Percentiles rank a stretch among this genome's conserved stretches.
Evolutionary conservation across 768 basidiomycete species (phyloP).

Genomic region (Strobilomyces echinocephalus): DNA sequence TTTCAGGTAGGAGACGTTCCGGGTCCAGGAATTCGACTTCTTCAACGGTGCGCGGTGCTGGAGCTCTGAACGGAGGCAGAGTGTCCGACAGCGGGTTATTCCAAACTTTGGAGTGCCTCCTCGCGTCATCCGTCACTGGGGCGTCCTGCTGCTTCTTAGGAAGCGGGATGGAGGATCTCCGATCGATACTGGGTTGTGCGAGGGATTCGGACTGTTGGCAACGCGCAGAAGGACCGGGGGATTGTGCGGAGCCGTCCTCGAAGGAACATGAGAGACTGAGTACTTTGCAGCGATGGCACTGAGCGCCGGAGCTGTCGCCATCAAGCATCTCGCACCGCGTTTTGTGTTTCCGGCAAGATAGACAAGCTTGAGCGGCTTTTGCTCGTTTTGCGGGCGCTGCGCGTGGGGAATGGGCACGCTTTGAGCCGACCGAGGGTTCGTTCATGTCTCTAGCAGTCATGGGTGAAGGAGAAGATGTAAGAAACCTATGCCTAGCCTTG

Average conservation of each 20-base stretch:
- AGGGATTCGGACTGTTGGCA: constrained; percentile 19
- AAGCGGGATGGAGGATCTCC: constrained; percentile 21
- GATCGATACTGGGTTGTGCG: constrained; percentile 19
- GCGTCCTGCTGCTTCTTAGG: constrained; percentile 20
- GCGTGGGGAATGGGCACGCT: constrained; percentile 31
- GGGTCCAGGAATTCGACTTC: constrained; percentile 31
- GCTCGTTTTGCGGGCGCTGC: constrained; percentile 33
- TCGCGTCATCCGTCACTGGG: constrained; percentile 19
- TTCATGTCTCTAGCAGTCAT: constrained; percentile 19
- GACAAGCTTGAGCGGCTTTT: constrained; percentile 43
- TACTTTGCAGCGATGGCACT: constrained; percentile 50
- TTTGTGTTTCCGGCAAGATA: constrained; percentile 45
- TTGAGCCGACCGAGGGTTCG: constrained; percentile 23
- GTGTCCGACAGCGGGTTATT: constrained; percentile 10
- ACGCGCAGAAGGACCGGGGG: constrained; percentile 14
- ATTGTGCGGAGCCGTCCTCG: constrained; percentile 28
- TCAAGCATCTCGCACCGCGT: constrained; percentile 50
- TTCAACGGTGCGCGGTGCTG: constrained; percentile 14
- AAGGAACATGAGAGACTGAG: constrained; percentile 44
- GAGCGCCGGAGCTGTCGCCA: constrained; percentile 30
- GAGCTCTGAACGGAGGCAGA: constrained; percentile 18
- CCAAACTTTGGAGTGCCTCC: constrained; percentile 21
- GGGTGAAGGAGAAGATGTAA: constrained; percentile 2
- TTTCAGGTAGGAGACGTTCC: constrained; percentile 35
- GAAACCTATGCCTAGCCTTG: not conserved